Evolutionary conservation across 352 stramenopile genomes (phyloP), one percentile per base, ranked within the genome.

Genomic region (Globisporangium paddicum): DNA sequence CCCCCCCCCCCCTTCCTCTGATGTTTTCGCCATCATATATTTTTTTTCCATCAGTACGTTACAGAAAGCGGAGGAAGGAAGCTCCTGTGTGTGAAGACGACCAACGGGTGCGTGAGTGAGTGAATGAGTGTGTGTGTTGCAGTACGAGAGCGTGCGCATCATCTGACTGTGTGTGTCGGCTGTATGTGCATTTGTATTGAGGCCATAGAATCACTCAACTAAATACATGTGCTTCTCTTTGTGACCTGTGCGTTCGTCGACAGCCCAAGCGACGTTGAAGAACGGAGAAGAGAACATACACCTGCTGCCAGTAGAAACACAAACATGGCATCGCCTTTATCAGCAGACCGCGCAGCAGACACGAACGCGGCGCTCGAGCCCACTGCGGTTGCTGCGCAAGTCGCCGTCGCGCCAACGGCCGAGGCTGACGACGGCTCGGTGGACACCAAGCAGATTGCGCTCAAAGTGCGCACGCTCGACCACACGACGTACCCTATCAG

Each of bases 391-490:
- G 46, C 25, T 52, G 19, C 19, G 18, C 6, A 30, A 28, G 9
- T 21, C 14, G 23, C 10, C 14, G 19, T 14, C 3, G 41, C 16
- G 13, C 21, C 45, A 52, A 21, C 26, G 26, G 25, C 46, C 16
- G 34, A 25, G 4, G 34, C 50, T 9, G 72, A 72, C 7, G 46
- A 52, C n/a, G 25, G 16, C 25, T 38, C 25, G 14, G 11, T 25
- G 14, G 40, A 52, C 30, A 41, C 59, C 6, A 65, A 62, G 16
- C 70, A 71, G 47, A 67, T 92, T 23, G 79, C 75, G 44, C 76
- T 95, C 5, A 93, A 93, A 53, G 77, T 95, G 58, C 85, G 85
- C 46, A 95, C 78, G 55, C 66, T 95, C 52, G 85, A 95, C 71
- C 86, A 95, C 50, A 82, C 77, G 38, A 90, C 82, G 54, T 93